Evolutionary conservation across 805 yeast species (phyloP).

Genomic region (Sugiyamaella lignohabitans): DNA sequence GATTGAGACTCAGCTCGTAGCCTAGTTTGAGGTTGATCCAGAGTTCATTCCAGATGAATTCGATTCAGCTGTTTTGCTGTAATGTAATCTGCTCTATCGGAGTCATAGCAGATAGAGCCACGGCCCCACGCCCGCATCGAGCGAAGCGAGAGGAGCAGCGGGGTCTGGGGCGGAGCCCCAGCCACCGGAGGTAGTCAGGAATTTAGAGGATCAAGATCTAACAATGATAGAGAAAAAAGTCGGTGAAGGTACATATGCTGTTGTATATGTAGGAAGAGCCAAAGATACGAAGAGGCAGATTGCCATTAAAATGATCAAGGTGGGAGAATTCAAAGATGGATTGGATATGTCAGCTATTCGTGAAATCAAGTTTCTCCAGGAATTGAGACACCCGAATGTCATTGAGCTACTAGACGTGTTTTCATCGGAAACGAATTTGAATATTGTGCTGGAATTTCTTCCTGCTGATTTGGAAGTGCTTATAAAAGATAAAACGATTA

Average conservation of each 20-base stretch:
- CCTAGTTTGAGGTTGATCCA: no score
- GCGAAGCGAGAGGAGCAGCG: background rate
- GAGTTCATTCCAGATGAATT: no score
- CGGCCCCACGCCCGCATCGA: background rate
- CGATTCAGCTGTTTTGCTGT: no score
- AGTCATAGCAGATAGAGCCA: no score
- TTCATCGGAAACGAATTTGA: conserved; percentile 56
- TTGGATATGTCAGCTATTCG: conserved; percentile 96
- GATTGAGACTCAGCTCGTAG: no score
- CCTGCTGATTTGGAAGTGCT: conserved; percentile 89
- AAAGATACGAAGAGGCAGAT: conserved; percentile 49
- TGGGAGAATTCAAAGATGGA: conserved; percentile 92
- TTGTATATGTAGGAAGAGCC: conserved; percentile 73
- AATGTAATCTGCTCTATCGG: no score
- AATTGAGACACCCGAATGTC: conserved; percentile 68
- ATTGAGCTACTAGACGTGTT: conserved; percentile 87
- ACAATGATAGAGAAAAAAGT: conserved; percentile 60
- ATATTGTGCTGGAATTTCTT: conserved; percentile 84
- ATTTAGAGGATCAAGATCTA: background rate
- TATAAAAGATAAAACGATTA: conserved; percentile 67
- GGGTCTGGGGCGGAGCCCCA: background rate
- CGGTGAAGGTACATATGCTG: conserved; percentile 99
- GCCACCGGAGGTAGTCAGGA: background rate
- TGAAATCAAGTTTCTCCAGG: conserved; percentile 84
- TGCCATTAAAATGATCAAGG: conserved; percentile 93